phyloP scores from a whole-genome alignment of 163 green algal species.

The Scenedesmus sp. region DNA sequence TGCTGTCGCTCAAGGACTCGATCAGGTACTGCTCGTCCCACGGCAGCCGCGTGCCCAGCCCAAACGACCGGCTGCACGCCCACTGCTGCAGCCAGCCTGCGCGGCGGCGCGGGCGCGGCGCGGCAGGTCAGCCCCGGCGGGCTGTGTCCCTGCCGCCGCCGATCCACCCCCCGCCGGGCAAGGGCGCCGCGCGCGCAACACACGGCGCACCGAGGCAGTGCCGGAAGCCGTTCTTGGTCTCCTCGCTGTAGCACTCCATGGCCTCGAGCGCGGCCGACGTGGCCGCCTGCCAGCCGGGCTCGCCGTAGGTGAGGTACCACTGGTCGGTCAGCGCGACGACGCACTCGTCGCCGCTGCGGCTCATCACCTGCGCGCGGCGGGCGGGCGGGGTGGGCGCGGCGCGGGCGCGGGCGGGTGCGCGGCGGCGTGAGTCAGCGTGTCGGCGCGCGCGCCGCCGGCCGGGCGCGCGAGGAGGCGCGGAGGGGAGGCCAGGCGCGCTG shows the following conservation, averaged over 20 bases:
- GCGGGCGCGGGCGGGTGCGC: too few relatives aligned
- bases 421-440: too few relatives aligned
- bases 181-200: too few relatives aligned
- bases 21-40: conserved; percentile 98
- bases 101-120: too few relatives aligned
- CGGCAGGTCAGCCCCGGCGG: too few relatives aligned
- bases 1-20: conserved; percentile 98
- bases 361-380: conserved; percentile 90
- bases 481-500: too few relatives aligned
- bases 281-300: conserved; percentile 87
- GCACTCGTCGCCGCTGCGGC: conserved; percentile 93
- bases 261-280: conserved; percentile 69
- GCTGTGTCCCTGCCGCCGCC: not conserved
- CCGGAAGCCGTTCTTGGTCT: conserved; percentile 84
- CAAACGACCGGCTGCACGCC: conserved; percentile 97
- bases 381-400: too few relatives aligned
- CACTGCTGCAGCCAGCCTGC: conserved; percentile 96
- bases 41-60: conserved; percentile 94
- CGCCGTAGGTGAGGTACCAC: conserved; percentile 97
- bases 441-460: too few relatives aligned
- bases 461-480: too few relatives aligned
- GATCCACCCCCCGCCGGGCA: too few relatives aligned
- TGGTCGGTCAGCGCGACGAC: conserved; percentile 99
- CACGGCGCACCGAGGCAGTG: conserved; percentile 36
- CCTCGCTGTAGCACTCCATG: conserved; percentile 86